Evolutionary conservation across 352 stramenopile species (phyloP).

Genomic region (Globisporangium ultimum): DNA sequence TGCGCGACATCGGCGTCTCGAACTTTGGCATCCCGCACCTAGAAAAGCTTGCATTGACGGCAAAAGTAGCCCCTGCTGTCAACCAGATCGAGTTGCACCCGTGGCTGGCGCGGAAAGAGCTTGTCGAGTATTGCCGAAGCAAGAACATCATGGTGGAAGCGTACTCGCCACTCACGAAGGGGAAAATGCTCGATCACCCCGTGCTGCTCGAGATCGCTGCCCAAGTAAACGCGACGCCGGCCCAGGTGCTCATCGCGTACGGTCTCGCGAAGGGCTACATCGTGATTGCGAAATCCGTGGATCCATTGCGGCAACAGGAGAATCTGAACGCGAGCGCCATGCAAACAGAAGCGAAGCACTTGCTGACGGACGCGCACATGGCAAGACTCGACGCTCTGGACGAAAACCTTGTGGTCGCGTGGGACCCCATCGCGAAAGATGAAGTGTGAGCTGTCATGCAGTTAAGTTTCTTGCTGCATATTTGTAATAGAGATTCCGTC

Average conservation of each 20-base stretch:
- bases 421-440: conserved; percentile 5
- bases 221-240: conserved; percentile 32
- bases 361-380: conserved; percentile 6
- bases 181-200: conserved; percentile 31
- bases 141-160: conserved; percentile 49
- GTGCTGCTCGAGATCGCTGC: conserved; percentile 34
- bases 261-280: conserved; percentile 19
- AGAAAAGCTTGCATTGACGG: conserved; percentile 67
- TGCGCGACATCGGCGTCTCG: conserved; percentile 86
- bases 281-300: conserved; percentile 23
- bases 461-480: too few relatives aligned
- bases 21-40: conserved; percentile 86
- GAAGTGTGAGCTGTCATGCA: neutral
- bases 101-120: conserved; percentile 59
- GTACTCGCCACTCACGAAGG: conserved; percentile 54
- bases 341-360: neutral
- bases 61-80: conserved; percentile 48
- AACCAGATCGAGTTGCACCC: conserved; percentile 85
- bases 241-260: conserved; percentile 53
- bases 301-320: conserved; percentile 15
- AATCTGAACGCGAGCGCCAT: conserved; percentile 17
- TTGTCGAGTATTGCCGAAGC: conserved; percentile 52
- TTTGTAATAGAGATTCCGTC: too few relatives aligned
- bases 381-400: conserved; percentile 5
- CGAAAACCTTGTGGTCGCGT: conserved; percentile 1